Conservation (phyloP, 106 monocot species). For the Dendrobium catenatum region DNA sequence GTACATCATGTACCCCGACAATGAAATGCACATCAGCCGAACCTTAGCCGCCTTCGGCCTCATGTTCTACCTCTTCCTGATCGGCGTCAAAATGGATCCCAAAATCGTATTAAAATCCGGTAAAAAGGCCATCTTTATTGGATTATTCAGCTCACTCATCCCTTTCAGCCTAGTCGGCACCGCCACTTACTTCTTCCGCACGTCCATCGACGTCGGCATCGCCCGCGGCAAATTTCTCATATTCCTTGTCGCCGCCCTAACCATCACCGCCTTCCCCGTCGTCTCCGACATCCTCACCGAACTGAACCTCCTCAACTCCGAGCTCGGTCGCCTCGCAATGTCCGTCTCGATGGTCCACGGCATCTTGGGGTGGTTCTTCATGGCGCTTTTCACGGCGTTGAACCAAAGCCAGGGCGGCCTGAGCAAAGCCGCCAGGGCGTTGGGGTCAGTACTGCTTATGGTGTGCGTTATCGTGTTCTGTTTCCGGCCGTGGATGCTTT, state of each 20-base stretch:
- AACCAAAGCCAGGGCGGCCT: neutral
- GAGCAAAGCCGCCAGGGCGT: neutral
- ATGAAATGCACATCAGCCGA: neutral
- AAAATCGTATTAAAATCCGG: neutral
- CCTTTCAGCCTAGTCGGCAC: conserved; percentile 7
- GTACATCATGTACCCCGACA: neutral
- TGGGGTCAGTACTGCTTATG: neutral
- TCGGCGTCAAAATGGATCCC: conserved; percentile 36
- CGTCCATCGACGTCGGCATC: neutral
- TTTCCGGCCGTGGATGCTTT: conserved; percentile 15
- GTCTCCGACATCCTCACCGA: conserved; percentile 31
- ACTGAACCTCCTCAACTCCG: conserved; percentile 41
- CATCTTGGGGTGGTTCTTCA: conserved; percentile 2
- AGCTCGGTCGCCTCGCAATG: conserved; percentile 40
- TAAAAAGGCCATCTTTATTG: conserved; percentile 1
- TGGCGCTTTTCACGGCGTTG: neutral
- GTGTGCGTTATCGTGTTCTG: conserved; percentile 4
- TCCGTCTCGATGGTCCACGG: conserved; percentile 23
- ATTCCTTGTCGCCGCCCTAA: conserved; percentile 2
- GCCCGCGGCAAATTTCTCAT: neutral
- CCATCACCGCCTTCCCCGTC: conserved; percentile 21
- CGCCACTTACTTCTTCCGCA: neutral
- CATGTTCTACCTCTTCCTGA: conserved; percentile 36
- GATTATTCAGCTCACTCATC: conserved; percentile 7
- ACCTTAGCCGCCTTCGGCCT: conserved; percentile 19